Conservation (phyloP, 2,329 filamentous ascomycete species). For the Penicillium sp. region DNA sequence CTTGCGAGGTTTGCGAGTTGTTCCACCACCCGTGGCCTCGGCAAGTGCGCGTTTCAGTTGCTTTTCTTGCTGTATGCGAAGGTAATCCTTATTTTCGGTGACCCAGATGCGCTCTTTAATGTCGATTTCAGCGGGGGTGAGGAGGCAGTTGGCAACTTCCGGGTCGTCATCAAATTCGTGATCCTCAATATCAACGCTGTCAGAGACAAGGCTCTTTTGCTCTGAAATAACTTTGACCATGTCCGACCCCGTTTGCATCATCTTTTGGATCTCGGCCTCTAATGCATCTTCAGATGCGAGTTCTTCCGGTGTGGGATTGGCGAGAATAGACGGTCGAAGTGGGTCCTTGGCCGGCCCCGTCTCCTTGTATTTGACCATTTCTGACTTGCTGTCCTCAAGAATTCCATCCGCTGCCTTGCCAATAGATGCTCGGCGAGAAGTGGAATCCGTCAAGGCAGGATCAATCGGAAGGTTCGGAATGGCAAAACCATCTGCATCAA, state of each 20-base stretch:
- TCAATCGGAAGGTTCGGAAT: conserved; percentile 57
- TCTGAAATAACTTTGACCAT: conserved; percentile 32
- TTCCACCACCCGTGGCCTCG: conserved; percentile 48
- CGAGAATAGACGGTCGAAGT: conserved; percentile 34
- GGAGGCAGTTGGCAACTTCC: conserved; percentile 78
- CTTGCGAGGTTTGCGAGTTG: conserved; percentile 50
- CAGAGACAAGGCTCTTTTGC: conserved; percentile 53
- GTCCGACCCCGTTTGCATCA: conserved; percentile 52
- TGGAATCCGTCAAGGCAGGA: conserved; percentile 38
- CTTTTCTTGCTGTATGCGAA: conserved; percentile 83
- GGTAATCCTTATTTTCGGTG: conserved; percentile 90
- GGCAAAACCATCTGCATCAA: conserved; percentile 69
- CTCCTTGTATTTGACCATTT: conserved; percentile 21
- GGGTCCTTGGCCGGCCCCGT: conserved; percentile 34
- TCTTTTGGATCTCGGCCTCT: conserved; percentile 69
- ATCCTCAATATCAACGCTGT: conserved; percentile 63
- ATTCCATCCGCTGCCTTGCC: conserved; percentile 24
- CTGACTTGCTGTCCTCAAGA: conserved; percentile 22
- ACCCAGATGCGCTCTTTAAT: conserved; percentile 94
- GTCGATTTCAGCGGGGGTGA: conserved; percentile 71
- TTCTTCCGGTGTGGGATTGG: conserved; percentile 61
- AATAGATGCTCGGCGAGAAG: conserved; percentile 20
- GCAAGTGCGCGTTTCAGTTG: conserved; percentile 69
- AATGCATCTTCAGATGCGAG: conserved; percentile 60
- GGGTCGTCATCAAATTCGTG: conserved; percentile 87